phyloP scores from a whole-genome alignment of 345 rosid species.

The Odontarrhena argentea region DNA sequence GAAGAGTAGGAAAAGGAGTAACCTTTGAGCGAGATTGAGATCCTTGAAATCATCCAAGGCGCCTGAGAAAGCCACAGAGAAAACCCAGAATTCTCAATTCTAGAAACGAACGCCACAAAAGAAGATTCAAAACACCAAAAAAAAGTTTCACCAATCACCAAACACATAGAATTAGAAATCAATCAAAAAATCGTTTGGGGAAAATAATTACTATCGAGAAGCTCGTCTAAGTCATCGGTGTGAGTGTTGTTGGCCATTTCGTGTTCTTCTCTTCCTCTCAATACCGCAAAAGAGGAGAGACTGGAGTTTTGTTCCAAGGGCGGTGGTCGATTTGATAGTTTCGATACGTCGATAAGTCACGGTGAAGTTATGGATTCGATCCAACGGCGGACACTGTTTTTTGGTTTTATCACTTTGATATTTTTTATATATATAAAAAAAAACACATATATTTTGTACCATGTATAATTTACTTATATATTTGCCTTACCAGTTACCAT shows the following conservation, averaged over 20 bases:
- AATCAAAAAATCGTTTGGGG: not conserved
- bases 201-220: conserved; percentile 80
- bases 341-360: conserved; percentile 25
- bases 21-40: conserved; percentile 79
- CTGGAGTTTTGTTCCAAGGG: not conserved
- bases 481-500: too few relatives aligned
- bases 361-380: conserved; percentile 9
- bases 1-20: not conserved
- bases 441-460: too few relatives aligned
- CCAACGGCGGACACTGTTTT: conserved; percentile 32
- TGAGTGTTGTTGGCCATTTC: conserved; percentile 55
- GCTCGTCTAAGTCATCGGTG: conserved; percentile 88
- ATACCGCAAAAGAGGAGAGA: not conserved
- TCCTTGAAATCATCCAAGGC: conserved; percentile 96
- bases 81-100: conserved; percentile 22
- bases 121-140: not conserved
- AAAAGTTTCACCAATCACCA: not conserved
- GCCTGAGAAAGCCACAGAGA: conserved; percentile 56
- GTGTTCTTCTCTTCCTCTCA: not conserved
- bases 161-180: not conserved
- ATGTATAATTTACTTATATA: too few relatives aligned
- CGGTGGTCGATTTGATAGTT: conserved; percentile 38
- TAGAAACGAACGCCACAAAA: not conserved
- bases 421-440: too few relatives aligned
- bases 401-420: not conserved